phyloP scores from a whole-genome alignment of 2,329 filamentous ascomycete genomes.

The Pseudofabraea citricarpa region DNA sequence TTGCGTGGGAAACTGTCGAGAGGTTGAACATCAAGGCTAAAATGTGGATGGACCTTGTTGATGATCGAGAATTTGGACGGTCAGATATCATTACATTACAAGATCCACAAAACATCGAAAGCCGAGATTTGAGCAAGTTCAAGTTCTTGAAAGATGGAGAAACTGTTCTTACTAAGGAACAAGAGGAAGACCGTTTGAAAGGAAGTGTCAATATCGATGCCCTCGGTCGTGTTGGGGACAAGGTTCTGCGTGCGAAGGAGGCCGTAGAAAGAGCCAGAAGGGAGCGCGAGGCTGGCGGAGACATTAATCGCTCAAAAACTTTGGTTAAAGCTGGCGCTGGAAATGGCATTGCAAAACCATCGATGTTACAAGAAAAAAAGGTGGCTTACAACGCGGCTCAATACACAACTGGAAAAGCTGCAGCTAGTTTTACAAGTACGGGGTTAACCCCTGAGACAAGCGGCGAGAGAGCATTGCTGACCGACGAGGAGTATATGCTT shows the following conservation, averaged over 20 bases:
- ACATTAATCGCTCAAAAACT: constrained; percentile 47
- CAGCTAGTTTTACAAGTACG: constrained; percentile 92
- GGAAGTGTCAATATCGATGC: constrained; percentile 74
- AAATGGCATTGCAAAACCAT: constrained; percentile 29
- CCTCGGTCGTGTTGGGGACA: constrained; percentile 71
- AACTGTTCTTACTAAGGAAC: constrained; percentile 61
- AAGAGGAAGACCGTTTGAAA: constrained; percentile 61
- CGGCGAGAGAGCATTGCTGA: constrained; percentile 77
- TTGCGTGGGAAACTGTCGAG: constrained; percentile 93
- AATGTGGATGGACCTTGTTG: constrained; percentile 88
- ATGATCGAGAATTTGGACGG: constrained; percentile 79
- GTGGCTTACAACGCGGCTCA: constrained; percentile 78
- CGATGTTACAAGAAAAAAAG: constrained; percentile 52
- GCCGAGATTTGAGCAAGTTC: constrained; percentile 79
- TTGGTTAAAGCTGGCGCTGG: constrained; percentile 33
- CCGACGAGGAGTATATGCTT: constrained; percentile 95
- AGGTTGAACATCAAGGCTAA: constrained; percentile 95
- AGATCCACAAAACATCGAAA: constrained; percentile 85
- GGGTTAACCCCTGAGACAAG: constrained; percentile 90
- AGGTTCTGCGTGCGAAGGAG: constrained; percentile 86
- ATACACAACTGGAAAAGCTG: constrained; percentile 86
- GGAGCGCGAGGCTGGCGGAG: constrained; percentile 58
- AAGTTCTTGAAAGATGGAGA: constrained; percentile 83
- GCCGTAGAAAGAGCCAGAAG: constrained; percentile 86
- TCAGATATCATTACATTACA: constrained; percentile 95